These are phyloP conservation scores for Phytophthora fragariae DNA, from an alignment of 352 stramenopile species.

Conservation along the genomic window DNA sequence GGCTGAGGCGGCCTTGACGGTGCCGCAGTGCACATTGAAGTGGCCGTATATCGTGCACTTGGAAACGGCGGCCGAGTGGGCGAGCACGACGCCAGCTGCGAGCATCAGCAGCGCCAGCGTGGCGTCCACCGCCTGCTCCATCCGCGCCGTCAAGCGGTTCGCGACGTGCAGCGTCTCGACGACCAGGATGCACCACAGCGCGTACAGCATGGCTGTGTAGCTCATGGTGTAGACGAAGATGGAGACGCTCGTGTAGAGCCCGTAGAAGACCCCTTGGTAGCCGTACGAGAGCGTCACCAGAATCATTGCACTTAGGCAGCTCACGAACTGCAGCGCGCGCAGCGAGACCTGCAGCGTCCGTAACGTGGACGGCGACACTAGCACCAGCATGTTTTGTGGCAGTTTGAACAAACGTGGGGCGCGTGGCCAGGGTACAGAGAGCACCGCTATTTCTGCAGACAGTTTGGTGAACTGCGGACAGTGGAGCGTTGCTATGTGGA, in stretches of 20 bases:
- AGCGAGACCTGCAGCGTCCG: slow-evolving; percentile 28
- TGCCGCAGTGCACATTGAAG: slow-evolving; percentile 42
- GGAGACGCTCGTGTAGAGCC: slow-evolving; percentile 35
- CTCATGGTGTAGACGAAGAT: slow-evolving; percentile 51
- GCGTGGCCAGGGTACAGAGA: not conserved
- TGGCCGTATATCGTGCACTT: slow-evolving; percentile 38
- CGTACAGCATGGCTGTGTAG: slow-evolving; percentile 55
- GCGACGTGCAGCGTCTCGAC: slow-evolving; percentile 42
- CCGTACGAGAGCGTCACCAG: slow-evolving; percentile 39
- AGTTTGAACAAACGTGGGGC: not conserved
- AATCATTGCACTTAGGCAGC: slow-evolving; percentile 50
- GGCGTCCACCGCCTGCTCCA: slow-evolving; percentile 34
- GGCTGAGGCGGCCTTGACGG: slow-evolving; percentile 40
- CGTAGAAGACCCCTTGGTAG: slow-evolving; percentile 21
- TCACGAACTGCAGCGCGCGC: slow-evolving; percentile 47
- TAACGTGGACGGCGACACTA: slow-evolving; percentile 6
- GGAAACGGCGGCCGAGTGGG: slow-evolving; percentile 37
- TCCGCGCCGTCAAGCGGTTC: slow-evolving; percentile 9
- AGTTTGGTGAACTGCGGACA: too few species aligned
- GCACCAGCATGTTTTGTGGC: slow-evolving; percentile 8
- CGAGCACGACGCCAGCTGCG: slow-evolving; percentile 46
- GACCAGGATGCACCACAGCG: slow-evolving; percentile 38
- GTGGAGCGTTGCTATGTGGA: not conserved
- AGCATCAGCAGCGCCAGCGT: slow-evolving; percentile 42
- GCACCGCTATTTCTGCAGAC: not conserved